Evolutionary conservation across 2,329 filamentous ascomycete genomes (phyloP), one percentile per base, ranked within the genome.

Genomic region (Calonectria hongkongensis): DNA sequence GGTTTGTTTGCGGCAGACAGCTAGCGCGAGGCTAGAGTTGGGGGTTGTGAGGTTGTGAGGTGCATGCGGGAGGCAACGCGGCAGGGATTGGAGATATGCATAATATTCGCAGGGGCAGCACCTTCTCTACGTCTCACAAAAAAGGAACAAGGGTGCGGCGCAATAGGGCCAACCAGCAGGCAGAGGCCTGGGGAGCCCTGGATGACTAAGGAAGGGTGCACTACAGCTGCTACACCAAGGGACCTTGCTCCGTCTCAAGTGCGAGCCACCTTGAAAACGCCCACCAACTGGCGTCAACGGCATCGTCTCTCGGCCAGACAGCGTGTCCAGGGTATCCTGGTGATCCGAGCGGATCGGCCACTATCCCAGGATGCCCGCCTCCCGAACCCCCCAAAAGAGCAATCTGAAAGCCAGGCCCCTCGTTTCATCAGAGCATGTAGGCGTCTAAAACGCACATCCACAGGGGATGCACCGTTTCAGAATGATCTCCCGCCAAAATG

Each of bases 221-320:
- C 47, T 69, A 66, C 62, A 67, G 27, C 41, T 73, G 74, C 43
- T 69, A 70, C 66, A 70, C 63, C 39, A 64, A 43, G 66, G 47
- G 73, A 65, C 77, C 48, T 56, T 76, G 77, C 75, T 76, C 66
- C 73, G 64, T 76, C 77, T 73, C 75, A 72, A 27, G 33, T 60
- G 33, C 54, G 54, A 41, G 54, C 54, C 54, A 60, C 54, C 54
- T n/a, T 33, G 25, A 36, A 41, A 21, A 27, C 21, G 33, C 54
- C 54, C 54, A 60, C 36, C 7, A 39, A 60, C 54, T 60, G n/a
- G 54, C 54, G 21, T 60, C 43, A 41, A 16, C 65, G 27, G 18
- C 63, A 45, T 70, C 54, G 54, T 25, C 21, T 18, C 33, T 60
- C 39, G 54, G 54, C 54, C 54, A 41, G 13, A 39, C 33, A 39